Evolutionary conservation across 2,329 filamentous ascomycete genomes (phyloP).

Genomic region (Diaporthe capsici): DNA sequence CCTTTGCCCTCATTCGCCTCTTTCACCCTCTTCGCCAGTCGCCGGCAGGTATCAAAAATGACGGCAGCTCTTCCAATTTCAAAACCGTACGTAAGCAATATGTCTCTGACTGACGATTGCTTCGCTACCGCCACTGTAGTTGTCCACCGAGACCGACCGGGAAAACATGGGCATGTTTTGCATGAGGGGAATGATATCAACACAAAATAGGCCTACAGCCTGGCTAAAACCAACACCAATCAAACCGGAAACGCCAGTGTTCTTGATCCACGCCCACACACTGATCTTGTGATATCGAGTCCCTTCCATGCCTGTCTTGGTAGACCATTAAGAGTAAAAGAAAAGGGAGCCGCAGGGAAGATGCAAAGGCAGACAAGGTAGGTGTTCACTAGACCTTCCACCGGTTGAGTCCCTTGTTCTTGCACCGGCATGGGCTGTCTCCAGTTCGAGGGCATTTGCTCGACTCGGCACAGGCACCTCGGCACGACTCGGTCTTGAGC

Average conservation of each 20-base stretch:
- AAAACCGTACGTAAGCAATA: not conserved
- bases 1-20: slow-evolving; percentile 2
- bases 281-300: slow-evolving; percentile 26
- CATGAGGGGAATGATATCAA: slow-evolving; percentile 26
- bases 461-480: slow-evolving; percentile 34
- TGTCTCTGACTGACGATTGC: not conserved
- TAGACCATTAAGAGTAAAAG: slow-evolving; percentile 3
- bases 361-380: slow-evolving; percentile 18
- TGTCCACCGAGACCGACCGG: slow-evolving; percentile 3
- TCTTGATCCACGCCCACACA: slow-evolving; percentile 19
- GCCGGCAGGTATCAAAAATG: not conserved
- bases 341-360: not conserved
- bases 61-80: slow-evolving; percentile 8
- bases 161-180: slow-evolving; percentile 1
- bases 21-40: slow-evolving; percentile 22
- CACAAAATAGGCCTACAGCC: not conserved
- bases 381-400: slow-evolving; percentile 40
- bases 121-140: slow-evolving; percentile 20
- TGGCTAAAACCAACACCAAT: not conserved
- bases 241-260: slow-evolving; percentile 32
- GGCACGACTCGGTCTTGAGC: slow-evolving; percentile 49
- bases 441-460: slow-evolving; percentile 33
- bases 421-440: slow-evolving; percentile 30
- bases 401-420: slow-evolving; percentile 24
- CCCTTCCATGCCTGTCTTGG: slow-evolving; percentile 26